Evolutionary conservation across 306 rosid species (phyloP), one percentile per base, ranked within the genome.

Genomic region (Quillaja saponaria): DNA sequence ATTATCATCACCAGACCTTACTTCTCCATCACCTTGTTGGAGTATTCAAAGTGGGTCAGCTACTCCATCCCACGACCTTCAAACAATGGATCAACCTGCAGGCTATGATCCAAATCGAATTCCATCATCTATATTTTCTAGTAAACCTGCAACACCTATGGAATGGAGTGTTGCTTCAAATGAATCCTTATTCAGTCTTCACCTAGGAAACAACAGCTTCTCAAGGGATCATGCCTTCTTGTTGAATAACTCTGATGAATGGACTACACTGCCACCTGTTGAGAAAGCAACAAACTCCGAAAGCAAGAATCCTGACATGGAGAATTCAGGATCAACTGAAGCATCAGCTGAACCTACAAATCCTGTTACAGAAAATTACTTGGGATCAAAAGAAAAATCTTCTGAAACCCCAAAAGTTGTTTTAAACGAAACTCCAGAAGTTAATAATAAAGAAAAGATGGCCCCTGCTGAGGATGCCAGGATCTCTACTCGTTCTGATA

Each of bases 91-190:
- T 25, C 17, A 59, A 31, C 45, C 68, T 0, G 7, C 71, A 18
- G 84, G 79, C 4, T 78, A 80, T 61, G 96, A 88, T 11, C 84
- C 94, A 2, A 59, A 55, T 34, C 82, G 90, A 54, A 81, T 85
- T 31, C 96, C 96, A 0, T 18, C 77, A 9, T 64, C 84, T 13
- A 15, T 83, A 16, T 88, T 88, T 58, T 17, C 69, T 10, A 49
- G 49, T 13, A 75, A 38, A 51, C 69, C 91, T 4, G 6, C 80
- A 20, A 76, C 71, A 7, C 80, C 83, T 21, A 21, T 42, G 78
- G 88, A 80, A 52, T 88, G 96, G 96, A 85, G 90, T 61, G 49
- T 63, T 6, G 73, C 85, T 34, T 85, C 96, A 35, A 83, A 88
- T 63, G 96, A 88, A 49, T 88, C 94, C 38, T 55, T 88, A 8